These are phyloP conservation scores for Tricholoma terreum DNA, from an alignment of 768 basidiomycete genomes.

Conservation along the genomic window DNA sequence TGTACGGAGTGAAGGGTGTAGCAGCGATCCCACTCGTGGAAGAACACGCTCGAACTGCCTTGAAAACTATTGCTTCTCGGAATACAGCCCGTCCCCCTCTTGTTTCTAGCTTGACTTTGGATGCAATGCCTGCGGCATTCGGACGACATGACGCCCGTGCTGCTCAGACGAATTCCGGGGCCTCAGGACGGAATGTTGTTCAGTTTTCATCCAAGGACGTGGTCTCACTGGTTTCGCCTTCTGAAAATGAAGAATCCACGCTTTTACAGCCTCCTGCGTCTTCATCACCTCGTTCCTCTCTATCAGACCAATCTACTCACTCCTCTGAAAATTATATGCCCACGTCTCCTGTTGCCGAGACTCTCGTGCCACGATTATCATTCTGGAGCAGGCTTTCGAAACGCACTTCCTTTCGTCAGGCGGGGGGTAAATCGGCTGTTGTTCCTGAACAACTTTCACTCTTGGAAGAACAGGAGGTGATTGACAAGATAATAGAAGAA, in stretches of 20 bases:
- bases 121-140: conserved; percentile 10
- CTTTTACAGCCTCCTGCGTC: conserved; percentile 26
- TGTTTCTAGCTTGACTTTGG: conserved; percentile 26
- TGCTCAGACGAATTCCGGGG: too few species aligned
- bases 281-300: conserved; percentile 39
- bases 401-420: conserved; percentile 26
- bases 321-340: conserved; percentile 45
- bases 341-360: conserved; percentile 57
- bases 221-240: conserved; percentile 33
- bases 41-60: conserved; percentile 51
- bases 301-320: conserved; percentile 55
- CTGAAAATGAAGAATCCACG: conserved; percentile 16
- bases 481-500: conserved; percentile 45
- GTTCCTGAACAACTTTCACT: conserved; percentile 4
- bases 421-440: conserved; percentile 13
- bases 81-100: conserved; percentile 44
- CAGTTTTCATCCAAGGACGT: conserved; percentile 50
- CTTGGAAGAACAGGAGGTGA: conserved; percentile 29
- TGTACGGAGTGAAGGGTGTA: conserved; percentile 69
- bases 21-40: conserved; percentile 69
- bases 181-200: too few species aligned
- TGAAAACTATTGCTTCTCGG: conserved; percentile 52
- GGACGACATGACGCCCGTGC: conserved; percentile 6
- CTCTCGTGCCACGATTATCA: conserved; percentile 62
- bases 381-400: conserved; percentile 71